Evolutionary conservation across 257 asterid genomes (phyloP).

Genomic region (Avicennia marina): DNA sequence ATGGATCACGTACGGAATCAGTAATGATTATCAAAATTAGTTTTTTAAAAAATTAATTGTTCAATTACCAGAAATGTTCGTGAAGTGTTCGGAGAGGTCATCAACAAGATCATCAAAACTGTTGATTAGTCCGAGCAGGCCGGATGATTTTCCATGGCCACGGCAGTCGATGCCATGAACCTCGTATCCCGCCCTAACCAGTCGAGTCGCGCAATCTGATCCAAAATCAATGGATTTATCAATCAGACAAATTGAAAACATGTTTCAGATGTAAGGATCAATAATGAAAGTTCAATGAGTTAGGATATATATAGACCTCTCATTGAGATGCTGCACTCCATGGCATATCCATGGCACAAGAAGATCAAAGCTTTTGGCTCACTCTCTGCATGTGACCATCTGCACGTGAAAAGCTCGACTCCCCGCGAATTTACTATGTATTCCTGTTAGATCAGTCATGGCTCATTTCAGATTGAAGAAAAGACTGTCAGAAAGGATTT

Average conservation of each 20-base stretch:
- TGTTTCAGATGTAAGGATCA: too few species aligned
- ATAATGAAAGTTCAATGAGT: too few species aligned
- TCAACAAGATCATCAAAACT: slow-evolving; percentile 28
- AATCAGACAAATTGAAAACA: too few species aligned
- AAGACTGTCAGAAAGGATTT: too few species aligned
- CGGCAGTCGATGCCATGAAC: slow-evolving; percentile 33
- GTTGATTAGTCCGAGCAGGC: slow-evolving; percentile 36
- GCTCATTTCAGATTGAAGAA: too few species aligned
- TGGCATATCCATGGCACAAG: slow-evolving; percentile 65
- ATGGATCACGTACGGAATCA: too few species aligned
- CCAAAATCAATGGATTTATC: too few species aligned
- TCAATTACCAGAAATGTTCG: neutral
- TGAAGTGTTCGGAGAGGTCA: neutral
- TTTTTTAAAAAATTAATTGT: too few species aligned
- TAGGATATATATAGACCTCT: too few species aligned
- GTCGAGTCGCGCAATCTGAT: too few species aligned
- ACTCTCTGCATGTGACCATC: slow-evolving; percentile 53
- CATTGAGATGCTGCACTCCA: slow-evolving; percentile 58
- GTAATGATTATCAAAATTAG: too few species aligned
- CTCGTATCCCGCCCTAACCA: slow-evolving; percentile 33
- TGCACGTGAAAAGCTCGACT: slow-evolving; percentile 60
- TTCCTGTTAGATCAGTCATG: too few species aligned
- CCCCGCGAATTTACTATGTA: slow-evolving; percentile 45
- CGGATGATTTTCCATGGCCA: slow-evolving; percentile 45
- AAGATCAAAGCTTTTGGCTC: slow-evolving; percentile 58